phyloP scores from a whole-genome alignment of 257 asterid species.

The Solanum tarapatanum region DNA sequence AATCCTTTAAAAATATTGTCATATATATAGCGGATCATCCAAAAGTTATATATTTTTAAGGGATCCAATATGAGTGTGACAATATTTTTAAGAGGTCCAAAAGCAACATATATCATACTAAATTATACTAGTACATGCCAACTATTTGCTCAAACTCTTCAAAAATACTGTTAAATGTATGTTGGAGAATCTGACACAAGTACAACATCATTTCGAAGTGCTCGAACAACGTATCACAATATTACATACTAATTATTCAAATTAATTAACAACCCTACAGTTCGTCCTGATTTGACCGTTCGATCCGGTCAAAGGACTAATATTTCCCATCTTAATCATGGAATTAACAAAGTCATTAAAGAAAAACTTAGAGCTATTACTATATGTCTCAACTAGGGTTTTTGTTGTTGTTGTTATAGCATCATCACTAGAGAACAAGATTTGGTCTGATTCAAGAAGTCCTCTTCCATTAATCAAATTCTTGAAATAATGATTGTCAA shows the following conservation, averaged over 20 bases:
- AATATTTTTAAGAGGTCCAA: background rate
- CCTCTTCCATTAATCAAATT: conserved; percentile 54
- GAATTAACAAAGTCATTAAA: conserved; percentile 43
- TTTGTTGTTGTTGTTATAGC: conserved; percentile 30
- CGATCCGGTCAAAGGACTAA: conserved; percentile 41
- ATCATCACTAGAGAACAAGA: conserved; percentile 28
- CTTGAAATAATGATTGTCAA: conserved; percentile 58
- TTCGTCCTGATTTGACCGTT: conserved; percentile 56
- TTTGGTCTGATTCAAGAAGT: conserved; percentile 56
- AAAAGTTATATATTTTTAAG: background rate
- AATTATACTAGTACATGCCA: background rate
- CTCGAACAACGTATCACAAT: background rate
- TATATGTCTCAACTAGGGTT: conserved; percentile 33
- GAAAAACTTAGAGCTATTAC: conserved; percentile 31
- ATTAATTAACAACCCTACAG: conserved; percentile 48
- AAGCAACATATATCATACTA: background rate
- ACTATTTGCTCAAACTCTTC: background rate
- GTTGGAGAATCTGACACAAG: background rate
- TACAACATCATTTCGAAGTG: background rate
- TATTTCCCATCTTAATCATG: conserved; percentile 68
- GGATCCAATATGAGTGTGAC: background rate
- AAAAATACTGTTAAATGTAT: accelerated
- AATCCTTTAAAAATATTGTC: background rate
- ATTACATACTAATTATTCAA: background rate
- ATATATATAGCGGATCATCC: background rate